Conservation (phyloP, 352 stramenopile species). For the Phytophthora aleatoria region DNA sequence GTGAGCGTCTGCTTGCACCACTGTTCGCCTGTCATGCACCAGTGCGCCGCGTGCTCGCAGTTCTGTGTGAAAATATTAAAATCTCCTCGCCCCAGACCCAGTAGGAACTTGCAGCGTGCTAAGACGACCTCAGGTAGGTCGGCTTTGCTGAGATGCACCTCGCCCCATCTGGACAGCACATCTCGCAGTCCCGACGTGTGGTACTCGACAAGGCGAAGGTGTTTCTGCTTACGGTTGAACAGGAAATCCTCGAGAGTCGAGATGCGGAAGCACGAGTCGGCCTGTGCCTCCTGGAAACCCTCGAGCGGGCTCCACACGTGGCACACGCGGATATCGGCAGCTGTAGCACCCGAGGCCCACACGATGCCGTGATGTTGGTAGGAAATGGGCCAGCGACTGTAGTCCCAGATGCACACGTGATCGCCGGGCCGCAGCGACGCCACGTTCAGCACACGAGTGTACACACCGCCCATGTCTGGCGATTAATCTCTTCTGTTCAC, state of each 20-base stretch:
- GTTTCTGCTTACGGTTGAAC: conserved; percentile 55
- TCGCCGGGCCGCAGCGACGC: conserved; percentile 78
- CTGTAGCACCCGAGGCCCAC: conserved; percentile 70
- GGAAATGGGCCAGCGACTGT: conserved; percentile 81
- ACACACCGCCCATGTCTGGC: conserved; percentile 66
- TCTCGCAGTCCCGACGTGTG: conserved; percentile 83
- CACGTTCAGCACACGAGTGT: conserved; percentile 79
- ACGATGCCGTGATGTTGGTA: conserved; percentile 90
- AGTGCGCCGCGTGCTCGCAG: conserved; percentile 87
- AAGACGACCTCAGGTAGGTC: conserved; percentile 86
- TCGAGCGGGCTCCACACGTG: conserved; percentile 87
- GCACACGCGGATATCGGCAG: conserved; percentile 73
- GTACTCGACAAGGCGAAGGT: conserved; percentile 86
- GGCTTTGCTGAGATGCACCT: conserved; percentile 84
- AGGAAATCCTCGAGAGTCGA: conserved; percentile 87
- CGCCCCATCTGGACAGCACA: conserved; percentile 80
- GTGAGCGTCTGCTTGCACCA: conserved; percentile 90
- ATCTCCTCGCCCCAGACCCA: conserved; percentile 76
- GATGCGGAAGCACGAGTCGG: conserved; percentile 87
- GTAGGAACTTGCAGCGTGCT: conserved; percentile 79
- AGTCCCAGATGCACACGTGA: conserved; percentile 88
- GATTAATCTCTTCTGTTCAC: background rate
- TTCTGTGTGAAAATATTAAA: conserved; percentile 92
- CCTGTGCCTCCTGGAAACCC: conserved; percentile 74
- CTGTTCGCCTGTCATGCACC: conserved; percentile 90